A percentile compares a stretch with the other conserved stretches of the same genome.
These are phyloP conservation scores for Lasiosphaeria miniovina DNA, from an alignment of 495 filamentous ascomycete genomes.

Conservation along the genomic window DNA sequence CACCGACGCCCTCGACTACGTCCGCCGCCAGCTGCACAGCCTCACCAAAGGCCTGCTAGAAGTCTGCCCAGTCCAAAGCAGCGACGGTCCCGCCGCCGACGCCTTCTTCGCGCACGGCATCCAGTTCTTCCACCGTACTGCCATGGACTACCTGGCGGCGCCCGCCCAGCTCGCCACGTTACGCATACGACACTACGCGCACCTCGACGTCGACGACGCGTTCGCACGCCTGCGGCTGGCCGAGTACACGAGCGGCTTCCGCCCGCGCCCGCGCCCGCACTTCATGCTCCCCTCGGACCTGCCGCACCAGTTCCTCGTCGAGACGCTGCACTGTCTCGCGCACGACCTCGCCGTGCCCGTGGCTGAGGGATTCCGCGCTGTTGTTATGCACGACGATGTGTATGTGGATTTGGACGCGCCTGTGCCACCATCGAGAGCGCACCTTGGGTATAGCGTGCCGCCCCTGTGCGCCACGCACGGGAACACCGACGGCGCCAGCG, in stretches of 20 bases:
- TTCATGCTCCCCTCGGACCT: not conserved
- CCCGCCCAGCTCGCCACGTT: not conserved
- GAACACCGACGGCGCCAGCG: too few relatives aligned
- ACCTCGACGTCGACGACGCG: not conserved
- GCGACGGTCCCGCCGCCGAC: not conserved
- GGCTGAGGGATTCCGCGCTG: too few relatives aligned
- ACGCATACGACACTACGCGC: not conserved
- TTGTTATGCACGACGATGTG: too few relatives aligned
- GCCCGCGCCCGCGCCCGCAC: too few relatives aligned
- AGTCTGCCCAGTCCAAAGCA: not conserved
- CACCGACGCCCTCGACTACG: not conserved
- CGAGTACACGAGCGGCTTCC: not conserved
- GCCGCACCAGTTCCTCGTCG: not conserved
- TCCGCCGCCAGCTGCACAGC: conserved; percentile 5
- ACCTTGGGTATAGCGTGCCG: too few relatives aligned
- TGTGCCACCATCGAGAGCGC: too few relatives aligned
- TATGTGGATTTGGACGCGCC: too few relatives aligned
- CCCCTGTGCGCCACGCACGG: too few relatives aligned
- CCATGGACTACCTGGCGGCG: conserved; percentile 1
- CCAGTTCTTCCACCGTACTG: conserved; percentile 11
- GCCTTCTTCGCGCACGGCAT: not conserved
- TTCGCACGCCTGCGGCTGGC: not conserved
- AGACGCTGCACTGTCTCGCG: not conserved
- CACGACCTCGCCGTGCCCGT: too few relatives aligned
- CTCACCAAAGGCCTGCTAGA: conserved; percentile 12